These are phyloP conservation scores for Epichloe sp. DNA, from an alignment of 2,329 filamentous ascomycete species.

Conservation along the genomic window DNA sequence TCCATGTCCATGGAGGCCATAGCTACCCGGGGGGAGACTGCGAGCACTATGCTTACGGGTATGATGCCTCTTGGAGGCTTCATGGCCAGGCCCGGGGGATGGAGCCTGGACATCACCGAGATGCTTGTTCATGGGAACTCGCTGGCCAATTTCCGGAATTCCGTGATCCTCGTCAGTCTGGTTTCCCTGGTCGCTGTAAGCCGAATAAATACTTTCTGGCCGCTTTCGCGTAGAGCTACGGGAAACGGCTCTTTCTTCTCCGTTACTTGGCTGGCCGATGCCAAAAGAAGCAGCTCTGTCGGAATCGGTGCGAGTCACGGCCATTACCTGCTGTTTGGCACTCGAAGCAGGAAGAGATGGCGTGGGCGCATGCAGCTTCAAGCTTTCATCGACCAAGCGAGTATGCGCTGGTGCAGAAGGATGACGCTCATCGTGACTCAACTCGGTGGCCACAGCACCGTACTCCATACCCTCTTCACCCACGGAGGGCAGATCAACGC, in stretches of 20 bases:
- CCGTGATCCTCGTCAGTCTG: slow-evolving; percentile 64
- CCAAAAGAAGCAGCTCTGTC: slow-evolving; percentile 73
- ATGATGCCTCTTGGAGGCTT: slow-evolving; percentile 40
- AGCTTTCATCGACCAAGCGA: slow-evolving; percentile 62
- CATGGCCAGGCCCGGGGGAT: slow-evolving; percentile 48
- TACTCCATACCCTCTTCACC: slow-evolving; percentile 90
- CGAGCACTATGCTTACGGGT: slow-evolving; percentile 60
- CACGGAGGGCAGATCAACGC: slow-evolving; percentile 70
- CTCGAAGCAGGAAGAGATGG: slow-evolving; percentile 71
- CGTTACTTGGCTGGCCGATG: slow-evolving; percentile 53
- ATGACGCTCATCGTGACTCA: slow-evolving; percentile 17
- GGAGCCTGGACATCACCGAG: slow-evolving; percentile 94
- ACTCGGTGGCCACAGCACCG: slow-evolving; percentile 42
- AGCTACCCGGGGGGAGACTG: slow-evolving; percentile 73
- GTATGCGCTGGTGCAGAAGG: slow-evolving; percentile 53
- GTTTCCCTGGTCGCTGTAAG: slow-evolving; percentile 33
- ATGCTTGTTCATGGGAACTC: slow-evolving; percentile 86
- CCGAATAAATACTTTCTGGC: slow-evolving; percentile 44
- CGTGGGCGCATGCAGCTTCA: slow-evolving; percentile 80
- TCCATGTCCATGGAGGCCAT: slow-evolving; percentile 84
- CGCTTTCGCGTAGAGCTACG: slow-evolving; percentile 47
- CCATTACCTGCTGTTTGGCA: slow-evolving; percentile 70
- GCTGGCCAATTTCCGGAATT: slow-evolving; percentile 82
- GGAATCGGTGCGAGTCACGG: slow-evolving; percentile 87
- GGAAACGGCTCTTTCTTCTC: slow-evolving; percentile 34